These are phyloP conservation scores for Colletotrichum endophyticum DNA, from an alignment of 2,329 filamentous ascomycete genomes.

Conservation along the genomic window DNA sequence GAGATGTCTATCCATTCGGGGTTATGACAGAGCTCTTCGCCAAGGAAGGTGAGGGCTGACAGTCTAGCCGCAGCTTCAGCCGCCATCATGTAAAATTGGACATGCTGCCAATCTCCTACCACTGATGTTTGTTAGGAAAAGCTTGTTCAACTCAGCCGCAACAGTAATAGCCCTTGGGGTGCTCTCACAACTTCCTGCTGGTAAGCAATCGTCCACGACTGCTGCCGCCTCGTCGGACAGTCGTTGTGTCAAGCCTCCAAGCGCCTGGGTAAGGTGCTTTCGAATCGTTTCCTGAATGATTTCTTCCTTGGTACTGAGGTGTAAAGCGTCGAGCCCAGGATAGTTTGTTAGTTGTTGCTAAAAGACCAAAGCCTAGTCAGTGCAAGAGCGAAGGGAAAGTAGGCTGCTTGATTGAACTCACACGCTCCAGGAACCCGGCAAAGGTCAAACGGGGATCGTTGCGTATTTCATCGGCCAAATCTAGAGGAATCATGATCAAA, in stretches of 20 bases:
- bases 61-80: not conserved
- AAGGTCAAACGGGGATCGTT: not conserved
- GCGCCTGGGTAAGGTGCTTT: not conserved
- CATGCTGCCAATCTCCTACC: not conserved
- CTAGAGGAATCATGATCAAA: not conserved
- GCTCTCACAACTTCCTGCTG: not conserved
- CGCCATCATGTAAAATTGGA: not conserved
- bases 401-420: rapidly evolving
- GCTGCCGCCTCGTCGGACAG: not conserved
- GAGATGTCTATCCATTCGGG: not conserved
- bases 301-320: not conserved
- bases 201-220: not conserved
- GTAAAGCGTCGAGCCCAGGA: not conserved
- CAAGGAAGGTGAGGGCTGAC: not conserved
- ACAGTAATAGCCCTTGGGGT: too few relatives aligned
- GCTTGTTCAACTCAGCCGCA: too few relatives aligned
- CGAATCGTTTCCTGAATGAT: not conserved
- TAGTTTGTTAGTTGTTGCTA: not conserved
- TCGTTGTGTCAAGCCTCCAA: not conserved
- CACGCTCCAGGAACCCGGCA: not conserved
- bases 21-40: not conserved
- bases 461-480: not conserved
- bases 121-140: too few relatives aligned
- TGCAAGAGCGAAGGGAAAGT: not conserved
- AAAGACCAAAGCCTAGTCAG: rapidly evolving